Evolutionary conservation across 768 basidiomycete genomes (phyloP), one percentile per base, ranked within the genome.

Genomic region (Mrakia blollopis): DNA sequence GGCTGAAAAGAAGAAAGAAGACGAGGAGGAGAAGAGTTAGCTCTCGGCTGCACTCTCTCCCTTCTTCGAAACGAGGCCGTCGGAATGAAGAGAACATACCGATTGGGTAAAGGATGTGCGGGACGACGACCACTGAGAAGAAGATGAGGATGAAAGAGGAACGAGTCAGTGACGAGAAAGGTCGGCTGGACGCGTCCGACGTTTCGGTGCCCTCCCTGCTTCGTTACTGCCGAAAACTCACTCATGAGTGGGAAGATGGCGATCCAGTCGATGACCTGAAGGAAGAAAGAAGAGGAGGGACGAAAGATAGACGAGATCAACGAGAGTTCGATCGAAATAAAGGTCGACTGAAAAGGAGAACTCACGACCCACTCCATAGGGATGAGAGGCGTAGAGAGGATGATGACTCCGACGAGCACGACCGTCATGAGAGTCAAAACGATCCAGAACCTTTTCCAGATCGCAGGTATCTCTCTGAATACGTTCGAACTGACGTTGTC

Each of bases 61-160:
- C n/a, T n/a, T n/a, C n/a, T n/a, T n/a, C n/a, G n/a, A n/a, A 44
- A 14, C 44, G 44, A 44, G 14, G 44, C 44, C 5, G 44, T 44
- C 44, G 5, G 16, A 50, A 14, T 21, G 47, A 50, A 50, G 47
- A 11, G 5, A 11, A 50, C 47, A 1, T 7, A 50, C 47, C 47
- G 74, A 95, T 90, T 87, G 93, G 93, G 68, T 79, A 83, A 35
- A 83, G 79, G 7, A 84, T 68, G 77, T 82, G 81, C 21, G 61
- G 62, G 9, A 25, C 61, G 37, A 32, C 32, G 37, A 37, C 44
- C 30, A 74, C n/a, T n/a, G n/a, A n/a, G n/a, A n/a, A n/a, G n/a
- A n/a, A n/a, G n/a, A n/a, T n/a, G n/a, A n/a, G n/a, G n/a, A n/a
- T n/a, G n/a, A n/a, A n/a, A n/a, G n/a, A n/a, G n/a, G n/a, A n/a